Percentiles rank a stretch among this genome's conserved stretches.
Evolutionary conservation across 1,284 basidiomycete genomes (phyloP).

Genomic region (Tremellales sp.): DNA sequence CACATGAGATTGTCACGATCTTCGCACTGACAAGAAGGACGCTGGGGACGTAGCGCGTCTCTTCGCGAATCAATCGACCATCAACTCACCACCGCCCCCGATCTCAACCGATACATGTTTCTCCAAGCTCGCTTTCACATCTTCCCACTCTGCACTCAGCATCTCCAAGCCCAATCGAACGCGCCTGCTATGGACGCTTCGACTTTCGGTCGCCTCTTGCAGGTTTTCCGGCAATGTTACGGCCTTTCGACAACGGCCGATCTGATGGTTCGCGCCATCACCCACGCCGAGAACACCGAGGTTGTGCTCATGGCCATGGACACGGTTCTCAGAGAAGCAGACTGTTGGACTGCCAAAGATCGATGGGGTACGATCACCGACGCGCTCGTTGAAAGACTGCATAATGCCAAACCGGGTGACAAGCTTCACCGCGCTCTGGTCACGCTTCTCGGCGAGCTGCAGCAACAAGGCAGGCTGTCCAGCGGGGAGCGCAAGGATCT

Average conservation of each 20-base stretch:
- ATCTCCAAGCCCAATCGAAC: conserved; percentile 20
- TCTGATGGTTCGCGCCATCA: conserved; percentile 34
- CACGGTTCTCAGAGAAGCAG: conserved; percentile 36
- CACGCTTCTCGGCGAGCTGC: conserved; percentile 25
- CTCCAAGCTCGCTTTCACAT: conserved; percentile 40
- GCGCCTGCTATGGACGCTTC: conserved; percentile 35
- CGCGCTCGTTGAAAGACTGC: conserved; percentile 35
- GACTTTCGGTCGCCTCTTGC: conserved; percentile 36
- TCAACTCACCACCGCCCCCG: conserved; percentile 22
- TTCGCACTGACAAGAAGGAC: conserved; percentile 13
- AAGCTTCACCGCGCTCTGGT: conserved; percentile 26
- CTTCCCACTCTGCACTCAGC: conserved; percentile 23
- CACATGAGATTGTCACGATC: no score
- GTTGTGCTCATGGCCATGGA: conserved; percentile 38
- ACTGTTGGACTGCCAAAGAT: conserved; percentile 45
- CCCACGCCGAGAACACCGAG: conserved; percentile 33
- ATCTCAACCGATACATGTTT: conserved; percentile 34
- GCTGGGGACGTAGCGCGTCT: conserved; percentile 24
- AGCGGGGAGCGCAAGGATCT: conserved; percentile 33
- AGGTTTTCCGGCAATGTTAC: conserved; percentile 33
- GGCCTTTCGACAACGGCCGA: conserved; percentile 41
- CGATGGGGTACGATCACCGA: conserved; percentile 35
- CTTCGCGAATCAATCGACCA: conserved; percentile 30
- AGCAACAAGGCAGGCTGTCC: conserved; percentile 23
- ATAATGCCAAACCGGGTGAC: conserved; percentile 22